Conservation (phyloP, 2,329 filamentous ascomycete species). For the Penicillium sp. region DNA sequence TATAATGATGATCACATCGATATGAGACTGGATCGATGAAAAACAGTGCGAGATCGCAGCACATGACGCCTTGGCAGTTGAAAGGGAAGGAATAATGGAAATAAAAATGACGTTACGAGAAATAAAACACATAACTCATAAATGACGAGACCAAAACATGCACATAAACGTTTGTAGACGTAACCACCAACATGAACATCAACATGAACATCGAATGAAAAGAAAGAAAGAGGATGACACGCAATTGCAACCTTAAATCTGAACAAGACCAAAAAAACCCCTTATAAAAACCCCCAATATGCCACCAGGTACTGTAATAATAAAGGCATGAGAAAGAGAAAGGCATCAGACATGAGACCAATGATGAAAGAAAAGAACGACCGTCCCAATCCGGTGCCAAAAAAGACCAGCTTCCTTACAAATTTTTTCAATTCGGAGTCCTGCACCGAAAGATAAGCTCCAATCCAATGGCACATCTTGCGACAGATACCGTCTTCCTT, state of each 20-base stretch:
- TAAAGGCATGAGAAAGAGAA: not conserved
- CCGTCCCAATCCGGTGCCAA: slow-evolving; percentile 30
- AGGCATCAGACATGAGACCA: slow-evolving; percentile 11
- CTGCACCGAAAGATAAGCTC: slow-evolving; percentile 24
- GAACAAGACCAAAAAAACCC: not conserved
- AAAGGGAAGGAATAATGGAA: not conserved
- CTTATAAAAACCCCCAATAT: not conserved
- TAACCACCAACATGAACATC: slow-evolving; percentile 1
- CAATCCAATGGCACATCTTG: slow-evolving; percentile 15
- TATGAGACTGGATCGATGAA: not conserved
- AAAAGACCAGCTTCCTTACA: slow-evolving; percentile 2
- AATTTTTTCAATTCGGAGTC: slow-evolving; percentile 27
- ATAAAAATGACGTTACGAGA: not conserved
- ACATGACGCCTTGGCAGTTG: not conserved
- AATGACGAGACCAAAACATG: not conserved
- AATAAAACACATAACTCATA: not conserved
- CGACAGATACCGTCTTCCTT: slow-evolving; percentile 10
- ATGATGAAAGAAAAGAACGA: slow-evolving; percentile 23
- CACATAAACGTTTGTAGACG: not conserved
- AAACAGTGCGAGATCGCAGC: not conserved
- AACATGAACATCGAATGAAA: not conserved
- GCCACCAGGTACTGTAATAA: not conserved
- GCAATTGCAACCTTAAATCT: not conserved
- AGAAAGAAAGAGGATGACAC: not conserved
- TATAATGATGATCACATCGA: not conserved